phyloP scores from a whole-genome alignment of 306 rosid genomes.

The Begonia masoniana region DNA sequence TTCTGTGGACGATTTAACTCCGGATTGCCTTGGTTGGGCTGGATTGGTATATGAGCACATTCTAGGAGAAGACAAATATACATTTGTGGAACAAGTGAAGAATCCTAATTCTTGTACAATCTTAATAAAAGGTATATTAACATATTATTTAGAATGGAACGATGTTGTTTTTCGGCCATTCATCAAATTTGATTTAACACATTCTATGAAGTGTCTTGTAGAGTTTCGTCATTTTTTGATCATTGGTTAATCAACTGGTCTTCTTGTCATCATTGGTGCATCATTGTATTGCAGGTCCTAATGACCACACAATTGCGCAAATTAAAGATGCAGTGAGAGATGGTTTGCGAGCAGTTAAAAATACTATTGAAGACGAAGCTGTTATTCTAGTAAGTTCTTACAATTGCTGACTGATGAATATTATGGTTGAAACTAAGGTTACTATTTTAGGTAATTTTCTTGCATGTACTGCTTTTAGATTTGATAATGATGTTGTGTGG shows the following conservation, averaged over 20 bases:
- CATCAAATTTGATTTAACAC: too few species aligned
- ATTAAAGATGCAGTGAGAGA: constrained; percentile 98
- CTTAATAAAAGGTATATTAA: constrained; percentile 67
- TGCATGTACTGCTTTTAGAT: too few species aligned
- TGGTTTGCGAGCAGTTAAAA: constrained; percentile 92
- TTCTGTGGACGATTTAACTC: constrained; percentile 84
- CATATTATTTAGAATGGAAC: too few species aligned
- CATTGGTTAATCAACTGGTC: neutral
- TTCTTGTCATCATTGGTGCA: constrained; percentile 7
- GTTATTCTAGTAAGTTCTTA: constrained; percentile 48
- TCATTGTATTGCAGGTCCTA: constrained; percentile 59
- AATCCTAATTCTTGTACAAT: constrained; percentile 93
- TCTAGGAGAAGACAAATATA: constrained; percentile 95
- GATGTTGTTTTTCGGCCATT: too few species aligned
- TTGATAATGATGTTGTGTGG: too few species aligned
- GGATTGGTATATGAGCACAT: constrained; percentile 92
- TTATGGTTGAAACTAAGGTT: too few species aligned
- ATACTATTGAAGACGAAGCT: constrained; percentile 91
- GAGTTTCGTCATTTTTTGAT: neutral
- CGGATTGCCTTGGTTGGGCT: constrained; percentile 96
- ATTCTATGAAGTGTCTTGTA: too few species aligned
- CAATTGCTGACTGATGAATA: too few species aligned
- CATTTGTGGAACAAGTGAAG: constrained; percentile 86
- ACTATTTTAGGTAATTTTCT: too few species aligned
- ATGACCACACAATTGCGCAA: constrained; percentile 96